Base-by-base conservation (phyloP, 495 filamentous ascomycete species). In the Penicillium turbatum region DNA sequence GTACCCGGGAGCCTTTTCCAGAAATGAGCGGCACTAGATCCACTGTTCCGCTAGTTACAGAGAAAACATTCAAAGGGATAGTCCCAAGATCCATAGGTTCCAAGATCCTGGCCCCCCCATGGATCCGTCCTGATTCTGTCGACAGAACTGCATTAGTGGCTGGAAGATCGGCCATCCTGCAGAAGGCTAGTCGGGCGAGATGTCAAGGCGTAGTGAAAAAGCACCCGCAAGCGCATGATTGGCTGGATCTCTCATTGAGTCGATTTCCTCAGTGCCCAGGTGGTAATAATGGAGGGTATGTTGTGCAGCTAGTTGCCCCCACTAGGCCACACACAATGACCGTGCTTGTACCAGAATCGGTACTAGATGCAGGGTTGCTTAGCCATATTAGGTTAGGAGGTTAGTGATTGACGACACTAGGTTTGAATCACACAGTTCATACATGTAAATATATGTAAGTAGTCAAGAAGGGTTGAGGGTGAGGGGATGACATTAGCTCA, bases 131-230 rank as follows among this genome's bases (percentile, higher is more conserved):
- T 53, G 50, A 56, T 56, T 47, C 50, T 39, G 51, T 59, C 17
- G 53, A 61, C 46, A 29, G 39, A 42, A 55, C 27, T 41, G 54
- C 56, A 55, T 63, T 56, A 58, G 62, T 59, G 56, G 61, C 54
- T 59, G 27, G 34, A 36, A 53, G 62, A 68, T 68, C 65, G 62
- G 55, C 65, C 51, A 59, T 59, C 36, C 53, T 53, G 60, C 62
- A 65, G 62, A 31, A 57, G 34, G 49, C 64, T 63, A 24, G 21
- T 24, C 21, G 59, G 54, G 30, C 42, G 27, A 54, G 47, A 58
- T 65, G 52, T 51, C 40, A 41, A 63, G 54, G 45, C 12, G 45
- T 13, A 57, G 29, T 17, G 26, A 44, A 47, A 57, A 57, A 45
- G 57, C 26, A 51, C 51, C 53, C 53, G 45, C 11, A 8, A 6